Conservation (phyloP, 23 red algal genomes). For the Gracilaria domingensis region DNA sequence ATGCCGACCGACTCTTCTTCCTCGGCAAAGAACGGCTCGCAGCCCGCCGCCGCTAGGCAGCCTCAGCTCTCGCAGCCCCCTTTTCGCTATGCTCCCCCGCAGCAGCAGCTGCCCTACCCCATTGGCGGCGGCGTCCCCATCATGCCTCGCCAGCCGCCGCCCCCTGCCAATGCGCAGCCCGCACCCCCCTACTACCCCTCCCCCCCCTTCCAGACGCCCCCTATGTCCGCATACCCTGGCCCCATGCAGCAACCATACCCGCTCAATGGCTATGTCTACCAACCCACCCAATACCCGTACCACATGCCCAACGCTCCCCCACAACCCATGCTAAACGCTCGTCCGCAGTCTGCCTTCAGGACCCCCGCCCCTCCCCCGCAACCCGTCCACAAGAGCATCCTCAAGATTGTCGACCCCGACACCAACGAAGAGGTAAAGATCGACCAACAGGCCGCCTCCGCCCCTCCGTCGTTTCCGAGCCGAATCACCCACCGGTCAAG, state of each 20-base stretch:
- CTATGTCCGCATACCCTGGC: slow-evolving; percentile 15
- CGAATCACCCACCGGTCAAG: slow-evolving; percentile 4
- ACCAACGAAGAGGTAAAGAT: slow-evolving; percentile 73
- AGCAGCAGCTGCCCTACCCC: slow-evolving; percentile 27
- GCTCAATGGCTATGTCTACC: slow-evolving; percentile 25
- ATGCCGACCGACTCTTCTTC: slow-evolving; percentile 42
- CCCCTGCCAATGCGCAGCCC: slow-evolving; percentile 8
- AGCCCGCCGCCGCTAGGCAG: slow-evolving; percentile 24
- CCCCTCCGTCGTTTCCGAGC: neutral
- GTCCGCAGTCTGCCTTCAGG: slow-evolving; percentile 21
- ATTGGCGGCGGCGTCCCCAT: slow-evolving; percentile 10
- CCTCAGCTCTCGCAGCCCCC: slow-evolving; percentile 10
- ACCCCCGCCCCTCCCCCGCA: slow-evolving; percentile 2
- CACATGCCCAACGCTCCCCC: slow-evolving; percentile 13
- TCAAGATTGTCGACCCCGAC: slow-evolving; percentile 68
- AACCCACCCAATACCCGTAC: slow-evolving; percentile 29
- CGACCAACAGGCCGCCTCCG: neutral
- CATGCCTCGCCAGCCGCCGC: slow-evolving; percentile 18
- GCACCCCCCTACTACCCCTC: slow-evolving; percentile 10
- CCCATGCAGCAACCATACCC: slow-evolving; percentile 30
- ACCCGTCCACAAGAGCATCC: slow-evolving; percentile 50
- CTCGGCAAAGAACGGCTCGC: slow-evolving; percentile 17
- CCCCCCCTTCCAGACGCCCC: slow-evolving; percentile 20
- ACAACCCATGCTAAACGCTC: slow-evolving; percentile 14
- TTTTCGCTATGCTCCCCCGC: neutral